Percentiles rank a stretch among this genome's conserved stretches.
Evolutionary conservation across 2,329 filamentous ascomycete species (phyloP).

Genomic region (Thielaviopsis musarum): DNA sequence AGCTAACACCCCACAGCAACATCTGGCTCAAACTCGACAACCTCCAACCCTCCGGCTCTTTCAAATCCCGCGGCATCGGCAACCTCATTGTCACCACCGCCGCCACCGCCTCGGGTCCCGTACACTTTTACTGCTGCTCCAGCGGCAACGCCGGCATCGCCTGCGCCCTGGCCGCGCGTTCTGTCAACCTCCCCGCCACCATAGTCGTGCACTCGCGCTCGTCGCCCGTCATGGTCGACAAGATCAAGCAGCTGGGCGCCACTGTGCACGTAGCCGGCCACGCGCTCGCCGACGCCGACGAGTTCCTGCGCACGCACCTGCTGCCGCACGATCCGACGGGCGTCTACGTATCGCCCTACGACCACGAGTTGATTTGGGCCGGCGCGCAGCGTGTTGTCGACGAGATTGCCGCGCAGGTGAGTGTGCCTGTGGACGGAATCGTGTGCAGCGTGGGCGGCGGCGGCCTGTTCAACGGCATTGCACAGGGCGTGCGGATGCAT

Average conservation of each 20-base stretch:
- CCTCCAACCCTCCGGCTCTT: slow-evolving; percentile 65
- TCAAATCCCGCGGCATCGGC: slow-evolving; percentile 66
- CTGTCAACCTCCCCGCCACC: slow-evolving; percentile 48
- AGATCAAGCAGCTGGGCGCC: slow-evolving; percentile 51
- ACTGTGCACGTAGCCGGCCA: slow-evolving; percentile 52
- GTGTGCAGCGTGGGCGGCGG: slow-evolving; percentile 70
- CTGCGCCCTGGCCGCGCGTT: slow-evolving; percentile 53
- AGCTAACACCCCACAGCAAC: slow-evolving; percentile 30
- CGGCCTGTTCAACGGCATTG: slow-evolving; percentile 60
- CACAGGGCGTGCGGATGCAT: slow-evolving; percentile 24
- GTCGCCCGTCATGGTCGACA: slow-evolving; percentile 51
- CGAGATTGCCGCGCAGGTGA: slow-evolving; percentile 26
- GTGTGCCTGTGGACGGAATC: slow-evolving; percentile 44
- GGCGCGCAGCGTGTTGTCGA: slow-evolving; percentile 44
- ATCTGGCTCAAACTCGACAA: slow-evolving; percentile 73
- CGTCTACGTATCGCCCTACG: slow-evolving; percentile 55
- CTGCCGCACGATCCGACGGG: slow-evolving; percentile 33
- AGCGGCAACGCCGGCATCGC: slow-evolving; percentile 78
- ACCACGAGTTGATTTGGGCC: slow-evolving; percentile 50
- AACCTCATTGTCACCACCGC: slow-evolving; percentile 35
- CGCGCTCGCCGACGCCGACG: slow-evolving; percentile 54
- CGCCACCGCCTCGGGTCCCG: slow-evolving; percentile 21
- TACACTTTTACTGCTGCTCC: slow-evolving; percentile 63
- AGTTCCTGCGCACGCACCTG: slow-evolving; percentile 42
- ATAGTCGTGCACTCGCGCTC: slow-evolving; percentile 57